Evolutionary conservation across 2,329 filamentous ascomycete species (phyloP).

Genomic region (Hypoxylon rubiginosum): DNA sequence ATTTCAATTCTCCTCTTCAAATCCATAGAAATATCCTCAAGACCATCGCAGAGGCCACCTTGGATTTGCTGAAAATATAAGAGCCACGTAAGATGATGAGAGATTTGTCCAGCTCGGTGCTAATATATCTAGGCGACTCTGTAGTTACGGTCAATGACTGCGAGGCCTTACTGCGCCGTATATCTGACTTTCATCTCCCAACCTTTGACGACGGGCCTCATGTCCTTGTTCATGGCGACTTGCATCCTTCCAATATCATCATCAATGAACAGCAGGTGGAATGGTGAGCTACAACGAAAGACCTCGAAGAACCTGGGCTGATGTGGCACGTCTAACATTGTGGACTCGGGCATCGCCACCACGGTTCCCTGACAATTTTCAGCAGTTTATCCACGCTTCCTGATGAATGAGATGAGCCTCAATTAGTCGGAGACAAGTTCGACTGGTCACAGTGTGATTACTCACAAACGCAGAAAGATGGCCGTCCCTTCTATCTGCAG

Average conservation of each 20-base stretch:
- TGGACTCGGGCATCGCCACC: neutral
- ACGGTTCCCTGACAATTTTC: neutral
- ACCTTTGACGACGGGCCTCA: neutral
- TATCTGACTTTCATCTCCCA: conserved; percentile 1
- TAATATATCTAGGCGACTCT: neutral
- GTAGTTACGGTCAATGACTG: neutral
- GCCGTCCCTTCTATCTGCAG: neutral
- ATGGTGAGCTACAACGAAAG: neutral
- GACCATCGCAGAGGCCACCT: conserved; percentile 1
- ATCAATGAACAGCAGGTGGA: neutral
- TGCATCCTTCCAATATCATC: neutral
- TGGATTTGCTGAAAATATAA: conserved; percentile 1
- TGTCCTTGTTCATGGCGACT: conserved; percentile 1
- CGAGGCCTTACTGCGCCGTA: neutral
- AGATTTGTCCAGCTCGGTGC: neutral
- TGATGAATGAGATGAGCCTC: neutral
- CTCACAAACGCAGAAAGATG: neutral
- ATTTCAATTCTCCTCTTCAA: neutral
- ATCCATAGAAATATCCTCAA: neutral
- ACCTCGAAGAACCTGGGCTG: neutral
- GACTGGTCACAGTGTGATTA: conserved; percentile 2
- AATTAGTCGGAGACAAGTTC: neutral
- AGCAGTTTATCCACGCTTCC: neutral
- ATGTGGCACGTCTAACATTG: conserved; percentile 1
- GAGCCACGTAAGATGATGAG: neutral